Percentiles rank a stretch among this genome's conserved stretches.
Conservation (phyloP, 202 grass and related monocot genomes). For the Alloteropsis angusta region DNA sequence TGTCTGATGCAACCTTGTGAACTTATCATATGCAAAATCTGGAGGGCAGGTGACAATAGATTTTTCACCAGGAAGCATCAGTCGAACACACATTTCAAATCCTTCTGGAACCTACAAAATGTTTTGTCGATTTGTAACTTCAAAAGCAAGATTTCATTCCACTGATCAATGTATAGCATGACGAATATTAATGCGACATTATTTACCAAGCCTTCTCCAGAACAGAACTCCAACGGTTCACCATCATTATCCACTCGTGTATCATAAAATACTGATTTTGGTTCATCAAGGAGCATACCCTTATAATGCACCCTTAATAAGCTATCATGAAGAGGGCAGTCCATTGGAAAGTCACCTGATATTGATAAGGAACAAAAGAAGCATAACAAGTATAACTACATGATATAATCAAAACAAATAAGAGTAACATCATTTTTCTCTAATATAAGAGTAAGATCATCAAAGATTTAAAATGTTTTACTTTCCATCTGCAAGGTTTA, state of each 20-base stretch:
- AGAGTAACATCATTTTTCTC: neutral
- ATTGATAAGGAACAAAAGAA: constrained; percentile 18
- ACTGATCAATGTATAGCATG: neutral
- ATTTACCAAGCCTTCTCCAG: constrained; percentile 90
- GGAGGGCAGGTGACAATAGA: constrained; percentile 77
- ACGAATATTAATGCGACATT: constrained; percentile 7
- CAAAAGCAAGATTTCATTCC: neutral
- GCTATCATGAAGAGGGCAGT: constrained; percentile 98
- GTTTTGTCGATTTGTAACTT: neutral
- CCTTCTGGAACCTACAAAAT: constrained; percentile 83
- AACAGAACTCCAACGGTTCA: constrained; percentile 91
- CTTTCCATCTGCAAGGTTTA: neutral
- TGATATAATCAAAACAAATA: constrained; percentile 17
- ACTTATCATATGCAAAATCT: constrained; percentile 98
- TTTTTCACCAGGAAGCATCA: constrained; percentile 99
- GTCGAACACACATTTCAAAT: constrained; percentile 92
- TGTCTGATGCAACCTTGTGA: constrained; percentile 58
- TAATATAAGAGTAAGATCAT: neutral
- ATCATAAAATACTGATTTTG: constrained; percentile 94
- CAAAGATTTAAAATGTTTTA: neutral
- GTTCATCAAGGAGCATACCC: constrained; percentile 77
- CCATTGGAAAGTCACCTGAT: constrained; percentile 98
- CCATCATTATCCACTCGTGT: constrained; percentile 76
- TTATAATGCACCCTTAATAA: constrained; percentile 93
- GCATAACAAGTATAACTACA: neutral